Percentiles rank a stretch among this genome's conserved stretches.
These are phyloP conservation scores for Dendrobium catenatum DNA, from an alignment of 106 monocot species.

Conservation along the genomic window DNA sequence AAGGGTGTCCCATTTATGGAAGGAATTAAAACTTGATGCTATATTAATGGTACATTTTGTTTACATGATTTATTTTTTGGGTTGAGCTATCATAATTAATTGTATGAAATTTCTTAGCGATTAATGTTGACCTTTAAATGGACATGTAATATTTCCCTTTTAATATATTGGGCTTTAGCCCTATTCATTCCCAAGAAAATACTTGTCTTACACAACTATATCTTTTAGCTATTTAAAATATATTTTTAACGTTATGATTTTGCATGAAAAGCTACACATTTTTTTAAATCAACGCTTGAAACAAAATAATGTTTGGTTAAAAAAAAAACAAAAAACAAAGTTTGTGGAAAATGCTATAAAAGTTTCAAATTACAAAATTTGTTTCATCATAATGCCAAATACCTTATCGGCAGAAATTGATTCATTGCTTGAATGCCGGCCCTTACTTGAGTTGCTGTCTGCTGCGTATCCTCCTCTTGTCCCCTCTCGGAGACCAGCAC, in stretches of 20 bases:
- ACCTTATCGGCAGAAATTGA: neutral
- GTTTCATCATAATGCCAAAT: neutral
- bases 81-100: too few species aligned
- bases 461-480: conserved; percentile 9
- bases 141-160: too few species aligned
- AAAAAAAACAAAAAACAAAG: neutral
- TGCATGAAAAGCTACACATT: neutral
- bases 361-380: neutral
- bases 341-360: neutral
- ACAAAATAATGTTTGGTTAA: neutral
- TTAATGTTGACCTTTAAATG: too few species aligned
- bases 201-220: neutral
- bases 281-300: neutral
- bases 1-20: too few species aligned
- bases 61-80: too few species aligned
- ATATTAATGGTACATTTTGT: too few species aligned
- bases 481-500: neutral
- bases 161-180: too few species aligned
- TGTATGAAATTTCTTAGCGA: too few species aligned
- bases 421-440: neutral
- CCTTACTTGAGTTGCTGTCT: conserved; percentile 5
- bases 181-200: too few species aligned
- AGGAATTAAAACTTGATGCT: too few species aligned
- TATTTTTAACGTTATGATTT: neutral
- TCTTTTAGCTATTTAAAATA: neutral